These are phyloP conservation scores for Neonectria punicea DNA, from an alignment of 2,329 filamentous ascomycete species.

Conservation along the genomic window DNA sequence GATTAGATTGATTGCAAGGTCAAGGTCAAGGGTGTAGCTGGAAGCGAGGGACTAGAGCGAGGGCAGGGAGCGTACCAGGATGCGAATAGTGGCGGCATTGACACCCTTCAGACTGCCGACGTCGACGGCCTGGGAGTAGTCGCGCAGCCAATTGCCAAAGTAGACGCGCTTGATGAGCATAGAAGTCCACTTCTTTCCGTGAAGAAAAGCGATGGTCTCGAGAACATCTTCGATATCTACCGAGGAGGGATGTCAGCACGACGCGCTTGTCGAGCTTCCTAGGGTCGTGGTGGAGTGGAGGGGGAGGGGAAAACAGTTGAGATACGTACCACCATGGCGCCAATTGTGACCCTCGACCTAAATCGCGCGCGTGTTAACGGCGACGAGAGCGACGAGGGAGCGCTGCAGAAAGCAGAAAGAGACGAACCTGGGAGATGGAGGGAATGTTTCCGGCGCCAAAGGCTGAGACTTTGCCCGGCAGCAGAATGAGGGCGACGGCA, in stretches of 20 bases:
- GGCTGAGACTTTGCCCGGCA: slow-evolving; percentile 66
- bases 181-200: slow-evolving; percentile 86
- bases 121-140: slow-evolving; percentile 87
- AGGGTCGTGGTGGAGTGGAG: neutral
- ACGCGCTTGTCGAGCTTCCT: slow-evolving; percentile 11
- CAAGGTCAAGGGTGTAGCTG: neutral
- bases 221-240: slow-evolving; percentile 84
- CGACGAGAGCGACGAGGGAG: neutral
- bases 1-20: neutral
- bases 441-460: slow-evolving; percentile 79
- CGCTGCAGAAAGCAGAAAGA: neutral
- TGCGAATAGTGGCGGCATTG: slow-evolving; percentile 80
- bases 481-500: slow-evolving; percentile 60
- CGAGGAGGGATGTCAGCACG: slow-evolving; percentile 23
- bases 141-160: slow-evolving; percentile 88
- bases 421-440: slow-evolving; percentile 63
- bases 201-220: slow-evolving; percentile 78
- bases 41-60: neutral
- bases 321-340: slow-evolving; percentile 69
- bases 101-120: slow-evolving; percentile 83
- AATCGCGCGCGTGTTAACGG: slow-evolving; percentile 42
- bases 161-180: slow-evolving; percentile 82
- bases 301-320: slow-evolving; percentile 16
- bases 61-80: slow-evolving; percentile 62
- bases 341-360: slow-evolving; percentile 76